Evolutionary conservation across 176 grass and related monocot species (phyloP).

Genomic region (Oropetium thomaeum): DNA sequence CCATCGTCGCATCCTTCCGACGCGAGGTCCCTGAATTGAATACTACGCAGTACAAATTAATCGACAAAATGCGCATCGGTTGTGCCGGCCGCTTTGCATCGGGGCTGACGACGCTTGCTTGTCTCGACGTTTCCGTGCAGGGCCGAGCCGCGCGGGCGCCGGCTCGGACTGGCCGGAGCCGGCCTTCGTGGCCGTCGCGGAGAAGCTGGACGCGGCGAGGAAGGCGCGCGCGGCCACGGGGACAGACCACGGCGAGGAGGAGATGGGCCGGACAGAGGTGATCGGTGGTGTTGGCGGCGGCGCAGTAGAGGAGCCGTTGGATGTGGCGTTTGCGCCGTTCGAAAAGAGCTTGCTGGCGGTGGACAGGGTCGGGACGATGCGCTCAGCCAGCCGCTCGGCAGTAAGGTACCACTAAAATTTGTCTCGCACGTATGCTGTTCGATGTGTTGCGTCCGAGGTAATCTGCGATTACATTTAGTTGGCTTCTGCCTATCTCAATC

Average conservation of each 20-base stretch:
- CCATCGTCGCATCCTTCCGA: neutral
- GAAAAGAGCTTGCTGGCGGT: slow-evolving; percentile 17
- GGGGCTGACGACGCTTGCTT: neutral
- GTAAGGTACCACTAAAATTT: slow-evolving; percentile 19
- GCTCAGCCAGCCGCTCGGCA: neutral
- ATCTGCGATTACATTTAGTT: neutral
- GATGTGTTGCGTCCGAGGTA: slow-evolving; percentile 5
- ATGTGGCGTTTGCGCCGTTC: slow-evolving; percentile 14
- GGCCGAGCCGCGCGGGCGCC: slow-evolving; percentile 6
- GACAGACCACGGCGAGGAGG: neutral
- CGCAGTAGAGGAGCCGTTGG: neutral
- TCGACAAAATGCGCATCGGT: neutral
- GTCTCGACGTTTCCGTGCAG: neutral
- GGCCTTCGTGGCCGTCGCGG: neutral
- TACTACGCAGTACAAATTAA: neutral
- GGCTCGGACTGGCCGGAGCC: neutral
- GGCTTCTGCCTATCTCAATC: too few relatives aligned
- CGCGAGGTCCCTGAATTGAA: neutral
- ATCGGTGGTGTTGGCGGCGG: neutral
- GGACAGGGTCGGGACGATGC: neutral
- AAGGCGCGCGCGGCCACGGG: neutral
- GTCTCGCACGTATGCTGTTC: neutral
- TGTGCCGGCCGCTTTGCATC: neutral
- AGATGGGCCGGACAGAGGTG: neutral
- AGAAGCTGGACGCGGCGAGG: neutral